Percentiles rank a stretch among this genome's conserved stretches.
These are phyloP conservation scores for Saccharum officinarum DNA, from an alignment of 176 grass and related monocot genomes.

Conservation along the genomic window DNA sequence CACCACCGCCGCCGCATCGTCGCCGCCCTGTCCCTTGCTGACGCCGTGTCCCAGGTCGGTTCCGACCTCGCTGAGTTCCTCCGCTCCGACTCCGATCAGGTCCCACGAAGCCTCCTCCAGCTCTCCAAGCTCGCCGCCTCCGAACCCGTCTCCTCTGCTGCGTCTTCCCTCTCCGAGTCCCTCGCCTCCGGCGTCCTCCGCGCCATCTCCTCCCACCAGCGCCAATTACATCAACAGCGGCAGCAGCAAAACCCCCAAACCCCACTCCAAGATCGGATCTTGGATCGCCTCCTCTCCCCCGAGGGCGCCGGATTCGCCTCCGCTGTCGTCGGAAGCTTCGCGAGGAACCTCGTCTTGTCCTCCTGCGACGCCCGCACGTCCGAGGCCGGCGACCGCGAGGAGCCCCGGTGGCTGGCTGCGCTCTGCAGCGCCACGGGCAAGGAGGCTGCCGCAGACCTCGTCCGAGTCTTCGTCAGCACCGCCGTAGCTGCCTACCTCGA, in stretches of 20 bases:
- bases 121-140: constrained; percentile 75
- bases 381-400: background rate
- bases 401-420: constrained; percentile 55
- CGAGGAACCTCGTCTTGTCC: constrained; percentile 62
- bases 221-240: background rate
- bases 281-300: constrained; percentile 70
- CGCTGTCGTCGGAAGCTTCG: constrained; percentile 65
- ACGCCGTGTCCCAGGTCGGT: constrained; percentile 46
- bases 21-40: constrained; percentile 55
- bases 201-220: constrained; percentile 30
- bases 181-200: constrained; percentile 36
- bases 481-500: constrained; percentile 73
- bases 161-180: constrained; percentile 39
- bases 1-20: constrained; percentile 43
- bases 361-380: constrained; percentile 25
- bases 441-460: constrained; percentile 64
- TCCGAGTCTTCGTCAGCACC: constrained; percentile 74
- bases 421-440: constrained; percentile 63
- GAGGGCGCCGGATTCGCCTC: constrained; percentile 71
- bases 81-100: constrained; percentile 64
- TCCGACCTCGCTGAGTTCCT: constrained; percentile 70
- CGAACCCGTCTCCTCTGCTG: constrained; percentile 24
- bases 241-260: constrained; percentile 12
- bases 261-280: constrained; percentile 53
- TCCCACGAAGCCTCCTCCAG: constrained; percentile 68